A percentile compares a stretch with the other conserved stretches of the same genome.
phyloP scores from a whole-genome alignment of 2,329 filamentous ascomycete species.

The Pseudomassariella vexata region DNA sequence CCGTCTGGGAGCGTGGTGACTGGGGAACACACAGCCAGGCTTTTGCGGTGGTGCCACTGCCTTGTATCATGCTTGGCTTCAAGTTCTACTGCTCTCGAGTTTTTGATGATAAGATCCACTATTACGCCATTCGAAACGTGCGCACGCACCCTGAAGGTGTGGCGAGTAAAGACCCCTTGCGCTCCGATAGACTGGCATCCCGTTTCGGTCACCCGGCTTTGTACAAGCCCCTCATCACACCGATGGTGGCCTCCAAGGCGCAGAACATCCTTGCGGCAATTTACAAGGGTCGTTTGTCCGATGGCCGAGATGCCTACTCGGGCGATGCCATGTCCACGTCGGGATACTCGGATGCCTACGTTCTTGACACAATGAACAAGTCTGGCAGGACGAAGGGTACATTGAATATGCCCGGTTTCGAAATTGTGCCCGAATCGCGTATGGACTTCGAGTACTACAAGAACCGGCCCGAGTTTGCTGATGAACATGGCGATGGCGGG shows the following conservation, averaged over 20 bases:
- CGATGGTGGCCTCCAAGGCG: slow-evolving; percentile 90
- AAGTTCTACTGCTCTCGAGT: slow-evolving; percentile 74
- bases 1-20: slow-evolving; percentile 66
- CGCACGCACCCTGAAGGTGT: slow-evolving; percentile 37
- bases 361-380: slow-evolving; percentile 70
- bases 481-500: slow-evolving; percentile 76
- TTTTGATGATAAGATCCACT: slow-evolving; percentile 78
- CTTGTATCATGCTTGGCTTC: slow-evolving; percentile 73
- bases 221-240: slow-evolving; percentile 83
- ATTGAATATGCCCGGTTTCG: slow-evolving; percentile 74
- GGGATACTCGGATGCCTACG: slow-evolving; percentile 78
- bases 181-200: slow-evolving; percentile 64
- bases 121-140: slow-evolving; percentile 64
- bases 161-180: slow-evolving; percentile 44
- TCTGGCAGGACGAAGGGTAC: slow-evolving; percentile 37
- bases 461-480: slow-evolving; percentile 79
- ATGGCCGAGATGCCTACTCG: slow-evolving; percentile 55
- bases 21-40: slow-evolving; percentile 56
- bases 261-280: slow-evolving; percentile 81
- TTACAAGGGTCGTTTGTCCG: slow-evolving; percentile 73
- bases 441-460: slow-evolving; percentile 93
- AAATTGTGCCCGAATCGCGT: slow-evolving; percentile 79
- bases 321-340: slow-evolving; percentile 53
- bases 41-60: slow-evolving; percentile 65
- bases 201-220: slow-evolving; percentile 88